These are phyloP conservation scores for Psophocarpus tetragonolobus DNA, from an alignment of 306 rosid genomes.

Conservation along the genomic window DNA sequence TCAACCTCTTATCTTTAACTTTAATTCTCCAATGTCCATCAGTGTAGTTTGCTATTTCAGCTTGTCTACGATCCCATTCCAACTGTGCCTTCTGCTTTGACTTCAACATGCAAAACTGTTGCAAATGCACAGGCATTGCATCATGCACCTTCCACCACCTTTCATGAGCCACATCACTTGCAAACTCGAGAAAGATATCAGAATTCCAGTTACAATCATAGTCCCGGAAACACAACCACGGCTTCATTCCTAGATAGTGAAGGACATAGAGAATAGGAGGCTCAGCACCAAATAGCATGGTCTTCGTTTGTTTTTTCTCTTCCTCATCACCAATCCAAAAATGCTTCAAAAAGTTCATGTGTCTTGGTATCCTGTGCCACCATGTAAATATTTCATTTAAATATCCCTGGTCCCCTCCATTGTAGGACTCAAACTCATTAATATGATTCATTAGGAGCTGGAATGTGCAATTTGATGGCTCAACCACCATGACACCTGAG, in stretches of 20 bases:
- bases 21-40: neutral
- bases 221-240: slow-evolving; percentile 54
- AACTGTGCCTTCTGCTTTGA: slow-evolving; percentile 13
- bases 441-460: slow-evolving; percentile 1
- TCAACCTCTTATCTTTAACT: slow-evolving; percentile 6
- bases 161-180: slow-evolving; percentile 16
- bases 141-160: slow-evolving; percentile 17
- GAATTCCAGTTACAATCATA: slow-evolving; percentile 6
- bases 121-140: slow-evolving; percentile 12
- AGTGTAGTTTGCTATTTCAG: neutral
- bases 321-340: slow-evolving; percentile 75
- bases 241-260: slow-evolving; percentile 71
- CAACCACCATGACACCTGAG: slow-evolving; percentile 4
- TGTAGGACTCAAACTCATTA: slow-evolving; percentile 7
- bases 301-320: slow-evolving; percentile 57
- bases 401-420: slow-evolving; percentile 12
- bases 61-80: slow-evolving; percentile 18
- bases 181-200: slow-evolving; percentile 1
- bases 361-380: slow-evolving; percentile 41
- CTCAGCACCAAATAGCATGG: slow-evolving; percentile 53
- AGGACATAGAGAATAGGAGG: slow-evolving; percentile 70
- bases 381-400: slow-evolving; percentile 7
- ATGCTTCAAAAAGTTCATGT: slow-evolving; percentile 76
- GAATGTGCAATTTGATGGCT: slow-evolving; percentile 20
- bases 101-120: slow-evolving; percentile 1